Percentiles rank a stretch among this genome's conserved stretches.
phyloP scores from a whole-genome alignment of 768 basidiomycete species.

The Boletus patriciae region DNA sequence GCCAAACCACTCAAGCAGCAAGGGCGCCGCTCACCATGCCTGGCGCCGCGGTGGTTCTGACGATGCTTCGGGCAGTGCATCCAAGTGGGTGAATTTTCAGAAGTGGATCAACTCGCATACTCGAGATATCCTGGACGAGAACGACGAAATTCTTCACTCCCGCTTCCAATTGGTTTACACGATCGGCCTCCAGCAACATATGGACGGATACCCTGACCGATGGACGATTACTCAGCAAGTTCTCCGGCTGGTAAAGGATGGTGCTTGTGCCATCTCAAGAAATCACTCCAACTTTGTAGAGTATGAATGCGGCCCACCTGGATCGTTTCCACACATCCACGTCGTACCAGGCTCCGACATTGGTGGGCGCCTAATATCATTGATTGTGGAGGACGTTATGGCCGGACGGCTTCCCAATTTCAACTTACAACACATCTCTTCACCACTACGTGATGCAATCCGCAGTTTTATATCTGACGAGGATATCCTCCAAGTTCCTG shows the following conservation, averaged over 20 bases:
- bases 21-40: too few species aligned
- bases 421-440: slow-evolving; percentile 5
- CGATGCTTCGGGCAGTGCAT: background rate
- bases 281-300: background rate
- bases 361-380: background rate
- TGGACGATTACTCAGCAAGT: slow-evolving; percentile 33
- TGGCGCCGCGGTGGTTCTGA: too few species aligned
- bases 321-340: slow-evolving; percentile 11
- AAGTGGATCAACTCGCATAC: slow-evolving; percentile 13
- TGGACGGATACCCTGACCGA: slow-evolving; percentile 30
- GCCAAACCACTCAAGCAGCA: background rate
- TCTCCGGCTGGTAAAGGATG: slow-evolving; percentile 12
- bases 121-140: slow-evolving; percentile 23
- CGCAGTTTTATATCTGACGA: slow-evolving; percentile 12
- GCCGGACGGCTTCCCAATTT: slow-evolving; percentile 8
- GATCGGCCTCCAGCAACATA: slow-evolving; percentile 16
- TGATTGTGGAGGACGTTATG: slow-evolving; percentile 7
- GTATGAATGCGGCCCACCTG: background rate
- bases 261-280: background rate
- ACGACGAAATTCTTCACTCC: slow-evolving; percentile 26
- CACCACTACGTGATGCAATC: background rate
- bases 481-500: background rate
- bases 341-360: background rate
- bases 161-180: slow-evolving; percentile 23
- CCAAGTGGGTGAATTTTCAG: slow-evolving; percentile 14